Conservation (phyloP, 345 rosid species). For the Eucalyptus polybractea region DNA sequence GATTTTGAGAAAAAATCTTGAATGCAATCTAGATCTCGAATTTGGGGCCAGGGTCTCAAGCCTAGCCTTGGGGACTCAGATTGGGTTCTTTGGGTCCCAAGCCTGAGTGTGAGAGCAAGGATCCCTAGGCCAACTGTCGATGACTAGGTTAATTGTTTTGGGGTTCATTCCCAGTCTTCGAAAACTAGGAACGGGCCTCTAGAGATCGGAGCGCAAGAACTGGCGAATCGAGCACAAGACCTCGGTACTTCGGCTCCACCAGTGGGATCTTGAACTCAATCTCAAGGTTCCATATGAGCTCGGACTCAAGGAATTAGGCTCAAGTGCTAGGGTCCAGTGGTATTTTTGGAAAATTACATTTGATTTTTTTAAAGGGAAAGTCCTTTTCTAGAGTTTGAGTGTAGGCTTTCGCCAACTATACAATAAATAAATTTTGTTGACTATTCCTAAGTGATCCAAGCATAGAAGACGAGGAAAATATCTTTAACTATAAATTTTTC, state of each 20-base stretch:
- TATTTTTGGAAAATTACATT: not conserved
- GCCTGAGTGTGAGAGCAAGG: not conserved
- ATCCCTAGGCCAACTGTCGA: not conserved
- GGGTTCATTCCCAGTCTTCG: not conserved
- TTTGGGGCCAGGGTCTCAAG: not conserved
- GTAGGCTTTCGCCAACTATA: not conserved
- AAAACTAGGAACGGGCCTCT: not conserved
- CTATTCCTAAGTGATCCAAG: not conserved
- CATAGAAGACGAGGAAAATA: not conserved
- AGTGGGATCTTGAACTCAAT: not conserved
- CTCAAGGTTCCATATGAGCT: not conserved
- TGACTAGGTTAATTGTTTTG: not conserved
- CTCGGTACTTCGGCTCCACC: not conserved
- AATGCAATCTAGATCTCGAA: not conserved
- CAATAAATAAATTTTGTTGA: not conserved
- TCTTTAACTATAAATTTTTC: not conserved
- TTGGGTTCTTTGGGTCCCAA: too few relatives aligned
- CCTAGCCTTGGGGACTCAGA: too few relatives aligned
- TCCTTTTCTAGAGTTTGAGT: not conserved
- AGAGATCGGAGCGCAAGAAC: not conserved
- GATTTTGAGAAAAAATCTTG: not conserved
- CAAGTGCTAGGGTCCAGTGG: not conserved
- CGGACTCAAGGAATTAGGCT: not conserved
- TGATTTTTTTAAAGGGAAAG: not conserved
- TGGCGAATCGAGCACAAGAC: not conserved